Conservation (phyloP, 345 rosid genomes). For the Salix brachista region DNA sequence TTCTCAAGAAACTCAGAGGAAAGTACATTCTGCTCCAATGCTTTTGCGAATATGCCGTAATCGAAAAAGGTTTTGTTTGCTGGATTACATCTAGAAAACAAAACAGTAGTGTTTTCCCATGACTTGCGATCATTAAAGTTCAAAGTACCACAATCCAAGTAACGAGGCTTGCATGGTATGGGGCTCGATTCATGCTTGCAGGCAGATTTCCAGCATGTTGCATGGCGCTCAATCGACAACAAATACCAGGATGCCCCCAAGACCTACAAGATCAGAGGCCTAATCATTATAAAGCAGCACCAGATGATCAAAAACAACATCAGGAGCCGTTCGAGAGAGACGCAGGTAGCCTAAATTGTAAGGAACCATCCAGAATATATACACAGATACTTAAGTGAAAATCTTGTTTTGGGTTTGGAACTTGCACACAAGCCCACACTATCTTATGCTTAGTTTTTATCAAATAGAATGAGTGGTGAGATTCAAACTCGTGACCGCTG, state of each 20-base stretch:
- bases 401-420: too few species aligned
- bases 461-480: too few species aligned
- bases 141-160: constrained; percentile 53
- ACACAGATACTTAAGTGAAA: accelerated
- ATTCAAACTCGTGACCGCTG: too few species aligned
- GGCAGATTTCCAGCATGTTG: constrained; percentile 72
- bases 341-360: not conserved
- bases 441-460: too few species aligned
- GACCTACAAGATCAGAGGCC: constrained; percentile 40
- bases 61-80: constrained; percentile 26
- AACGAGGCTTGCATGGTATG: constrained; percentile 38
- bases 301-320: not conserved
- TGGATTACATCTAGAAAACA: constrained; percentile 59
- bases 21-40: constrained; percentile 49
- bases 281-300: not conserved
- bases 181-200: constrained; percentile 44
- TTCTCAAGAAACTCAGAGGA: constrained; percentile 55
- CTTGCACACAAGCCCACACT: accelerated
- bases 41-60: constrained; percentile 61
- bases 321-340: not conserved
- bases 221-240: constrained; percentile 66
- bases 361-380: too few species aligned
- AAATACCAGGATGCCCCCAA: constrained; percentile 88
- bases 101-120: constrained; percentile 57
- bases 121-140: constrained; percentile 22